phyloP scores from a whole-genome alignment of 257 asterid species.

The Linaria vulgaris region DNA sequence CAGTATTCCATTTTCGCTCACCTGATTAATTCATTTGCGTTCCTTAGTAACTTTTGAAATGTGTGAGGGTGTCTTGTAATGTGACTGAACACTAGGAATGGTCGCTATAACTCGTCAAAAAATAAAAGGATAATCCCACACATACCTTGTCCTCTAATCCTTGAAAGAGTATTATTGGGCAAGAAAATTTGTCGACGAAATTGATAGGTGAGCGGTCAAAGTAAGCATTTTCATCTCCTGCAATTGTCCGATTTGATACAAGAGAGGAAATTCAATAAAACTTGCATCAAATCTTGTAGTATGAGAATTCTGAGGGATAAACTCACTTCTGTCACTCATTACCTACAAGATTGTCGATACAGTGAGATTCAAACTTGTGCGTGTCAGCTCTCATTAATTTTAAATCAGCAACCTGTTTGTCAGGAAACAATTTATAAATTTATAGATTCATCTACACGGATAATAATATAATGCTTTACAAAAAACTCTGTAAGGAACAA shows the following conservation, averaged over 20 bases:
- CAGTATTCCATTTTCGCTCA: too few relatives aligned
- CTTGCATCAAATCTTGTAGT: not conserved
- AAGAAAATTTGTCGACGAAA: conserved; percentile 71
- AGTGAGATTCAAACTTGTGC: conserved; percentile 93
- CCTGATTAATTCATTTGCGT: too few relatives aligned
- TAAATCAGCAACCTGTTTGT: conserved; percentile 80
- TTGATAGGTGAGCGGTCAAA: conserved; percentile 81
- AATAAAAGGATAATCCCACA: conserved; percentile 4
- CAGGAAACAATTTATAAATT: not conserved
- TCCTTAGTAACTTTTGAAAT: too few relatives aligned
- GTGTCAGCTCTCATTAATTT: conserved; percentile 65
- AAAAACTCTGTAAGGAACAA: too few relatives aligned
- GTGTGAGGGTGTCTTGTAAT: too few relatives aligned
- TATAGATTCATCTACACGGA: too few relatives aligned
- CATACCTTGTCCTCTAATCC: conserved; percentile 93
- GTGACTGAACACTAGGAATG: not conserved
- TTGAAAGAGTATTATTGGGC: conserved; percentile 87
- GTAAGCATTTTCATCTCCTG: conserved; percentile 66
- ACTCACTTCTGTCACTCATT: conserved; percentile 24
- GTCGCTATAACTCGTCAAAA: not conserved
- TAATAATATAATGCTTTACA: too few relatives aligned
- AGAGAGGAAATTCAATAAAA: conserved; percentile 4
- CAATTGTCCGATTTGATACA: conserved; percentile 22
- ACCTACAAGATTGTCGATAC: conserved; percentile 86
- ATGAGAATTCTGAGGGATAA: not conserved